Evolutionary conservation across 2,329 filamentous ascomycete genomes (phyloP).

Genomic region (Sporothrix sp.): DNA sequence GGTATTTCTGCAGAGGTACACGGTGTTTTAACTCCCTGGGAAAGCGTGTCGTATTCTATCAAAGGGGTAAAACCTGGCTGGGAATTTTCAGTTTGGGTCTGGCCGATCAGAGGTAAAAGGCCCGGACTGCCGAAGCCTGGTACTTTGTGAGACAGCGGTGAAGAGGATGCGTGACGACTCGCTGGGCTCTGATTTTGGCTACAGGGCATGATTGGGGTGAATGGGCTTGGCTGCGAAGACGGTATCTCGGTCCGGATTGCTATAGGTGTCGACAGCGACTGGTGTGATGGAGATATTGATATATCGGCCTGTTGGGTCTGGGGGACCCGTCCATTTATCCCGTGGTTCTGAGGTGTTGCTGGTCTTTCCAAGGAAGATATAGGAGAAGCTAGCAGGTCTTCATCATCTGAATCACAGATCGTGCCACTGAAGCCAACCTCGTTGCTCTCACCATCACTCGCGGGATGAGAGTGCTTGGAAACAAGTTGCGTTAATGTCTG

Average conservation of each 20-base stretch:
- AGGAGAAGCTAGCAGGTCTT: conserved; percentile 11
- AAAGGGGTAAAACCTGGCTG: too few relatives aligned
- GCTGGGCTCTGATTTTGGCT: conserved; percentile 27
- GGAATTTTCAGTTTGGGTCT: too few relatives aligned
- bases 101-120: too few relatives aligned
- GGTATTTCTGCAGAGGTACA: conserved; percentile 32
- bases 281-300: not conserved
- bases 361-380: not conserved
- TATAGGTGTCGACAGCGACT: not conserved
- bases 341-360: too few relatives aligned
- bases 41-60: too few relatives aligned
- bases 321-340: not conserved
- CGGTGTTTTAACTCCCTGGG: too few relatives aligned
- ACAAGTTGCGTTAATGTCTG: conserved; percentile 28
- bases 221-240: conserved; percentile 35
- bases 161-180: not conserved
- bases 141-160: conserved; percentile 3
- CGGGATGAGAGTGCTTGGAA: conserved; percentile 9
- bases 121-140: not conserved
- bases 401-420: conserved; percentile 18
- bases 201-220: conserved; percentile 33
- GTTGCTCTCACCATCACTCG: conserved; percentile 12
- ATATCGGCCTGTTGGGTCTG: not conserved
- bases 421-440: conserved; percentile 1
- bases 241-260: conserved; percentile 30